Conservation (phyloP, 2,329 filamentous ascomycete genomes). For the Colletotrichum sp. region DNA sequence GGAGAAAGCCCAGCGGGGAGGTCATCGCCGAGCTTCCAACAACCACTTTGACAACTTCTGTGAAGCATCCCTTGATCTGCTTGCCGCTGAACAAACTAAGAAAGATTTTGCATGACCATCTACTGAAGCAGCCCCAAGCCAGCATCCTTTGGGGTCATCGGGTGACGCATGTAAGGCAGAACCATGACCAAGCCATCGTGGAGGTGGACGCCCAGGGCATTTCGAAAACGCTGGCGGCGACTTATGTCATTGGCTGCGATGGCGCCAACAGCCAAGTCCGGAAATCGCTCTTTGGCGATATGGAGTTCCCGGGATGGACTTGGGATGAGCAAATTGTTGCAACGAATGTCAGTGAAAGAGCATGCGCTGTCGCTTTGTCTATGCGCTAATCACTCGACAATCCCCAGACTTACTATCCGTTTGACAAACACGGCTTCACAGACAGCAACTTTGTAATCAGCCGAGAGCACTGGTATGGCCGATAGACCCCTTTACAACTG, state of each 20-base stretch:
- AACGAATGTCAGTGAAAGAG: background rate
- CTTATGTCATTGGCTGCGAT: background rate
- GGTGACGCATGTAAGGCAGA: background rate
- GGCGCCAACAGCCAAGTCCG: background rate
- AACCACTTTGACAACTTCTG: background rate
- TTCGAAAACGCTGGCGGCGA: background rate
- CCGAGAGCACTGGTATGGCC: background rate
- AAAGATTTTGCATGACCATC: accelerated
- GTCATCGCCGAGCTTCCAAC: background rate
- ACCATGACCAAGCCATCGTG: background rate
- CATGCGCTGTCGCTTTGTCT: background rate
- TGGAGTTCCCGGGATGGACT: background rate
- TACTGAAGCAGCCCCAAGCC: background rate
- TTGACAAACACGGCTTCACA: background rate
- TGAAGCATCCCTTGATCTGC: background rate
- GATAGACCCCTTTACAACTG: background rate
- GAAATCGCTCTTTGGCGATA: background rate
- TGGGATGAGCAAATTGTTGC: background rate
- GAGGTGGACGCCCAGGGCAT: background rate
- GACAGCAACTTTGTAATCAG: background rate
- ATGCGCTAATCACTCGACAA: background rate
- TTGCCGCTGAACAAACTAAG: background rate
- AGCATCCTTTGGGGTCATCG: background rate
- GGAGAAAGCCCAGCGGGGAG: background rate
- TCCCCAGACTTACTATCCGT: background rate